A percentile compares a stretch with the other conserved stretches of the same genome.
These are phyloP conservation scores for Pseudogymnoascus sp. DNA, from an alignment of 2,329 filamentous ascomycete genomes.

Conservation along the genomic window DNA sequence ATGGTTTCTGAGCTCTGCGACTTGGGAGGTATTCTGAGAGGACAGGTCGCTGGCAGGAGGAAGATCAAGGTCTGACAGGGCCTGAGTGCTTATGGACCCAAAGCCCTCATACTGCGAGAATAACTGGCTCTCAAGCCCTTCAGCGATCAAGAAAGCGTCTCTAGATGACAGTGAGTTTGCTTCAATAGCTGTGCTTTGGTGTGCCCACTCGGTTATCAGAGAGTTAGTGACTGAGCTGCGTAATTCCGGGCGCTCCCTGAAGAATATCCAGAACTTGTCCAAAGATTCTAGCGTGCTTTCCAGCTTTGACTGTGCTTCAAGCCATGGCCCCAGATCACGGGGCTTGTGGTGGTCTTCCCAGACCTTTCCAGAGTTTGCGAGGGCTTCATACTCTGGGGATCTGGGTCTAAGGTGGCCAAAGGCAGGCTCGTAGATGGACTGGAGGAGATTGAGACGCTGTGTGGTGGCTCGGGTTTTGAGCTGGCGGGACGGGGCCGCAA, in stretches of 20 bases:
- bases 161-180: conserved; percentile 14
- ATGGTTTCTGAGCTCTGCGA: conserved; percentile 19
- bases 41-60: conserved; percentile 10
- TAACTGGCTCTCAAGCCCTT: conserved; percentile 6
- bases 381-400: conserved; percentile 15
- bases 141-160: conserved; percentile 14
- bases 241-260: background rate
- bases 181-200: conserved; percentile 23
- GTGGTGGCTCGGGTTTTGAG: background rate
- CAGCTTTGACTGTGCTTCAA: conserved; percentile 10
- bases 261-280: conserved; percentile 11
- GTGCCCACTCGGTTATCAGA: conserved; percentile 15
- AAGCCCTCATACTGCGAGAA: conserved; percentile 8
- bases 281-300: conserved; percentile 7
- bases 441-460: background rate
- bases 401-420: background rate
- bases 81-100: conserved; percentile 2
- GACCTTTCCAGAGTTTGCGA: conserved; percentile 19
- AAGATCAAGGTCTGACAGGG: conserved; percentile 8
- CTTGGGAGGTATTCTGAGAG: conserved; percentile 7
- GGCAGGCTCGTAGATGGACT: background rate
- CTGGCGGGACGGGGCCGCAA: background rate
- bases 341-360: conserved; percentile 23
- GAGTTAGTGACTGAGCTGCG: conserved; percentile 13
- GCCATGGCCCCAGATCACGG: conserved; percentile 12